These are phyloP conservation scores for Syzygium grande DNA, from an alignment of 345 rosid species.

Conservation along the genomic window DNA sequence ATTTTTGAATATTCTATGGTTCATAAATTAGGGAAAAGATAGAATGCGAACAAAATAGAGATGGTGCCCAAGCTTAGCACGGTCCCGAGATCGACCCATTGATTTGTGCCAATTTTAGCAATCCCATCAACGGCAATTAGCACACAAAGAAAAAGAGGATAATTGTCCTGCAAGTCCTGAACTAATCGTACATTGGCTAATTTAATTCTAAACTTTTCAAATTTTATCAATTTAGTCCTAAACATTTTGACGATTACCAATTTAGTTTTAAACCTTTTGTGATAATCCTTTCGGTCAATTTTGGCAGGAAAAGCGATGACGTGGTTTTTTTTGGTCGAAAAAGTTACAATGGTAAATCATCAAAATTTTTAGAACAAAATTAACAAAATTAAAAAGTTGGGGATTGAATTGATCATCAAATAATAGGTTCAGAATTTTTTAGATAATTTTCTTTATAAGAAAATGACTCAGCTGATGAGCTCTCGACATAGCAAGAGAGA, in stretches of 20 bases:
- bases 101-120: neutral
- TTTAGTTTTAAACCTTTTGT: accelerated
- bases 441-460: accelerated
- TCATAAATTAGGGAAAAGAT: neutral
- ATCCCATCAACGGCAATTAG: neutral
- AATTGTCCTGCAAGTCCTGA: neutral
- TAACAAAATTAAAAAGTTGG: neutral
- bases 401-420: accelerated
- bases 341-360: accelerated
- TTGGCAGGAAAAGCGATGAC: accelerated
- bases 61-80: neutral
- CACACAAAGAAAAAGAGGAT: neutral
- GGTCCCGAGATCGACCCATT: neutral
- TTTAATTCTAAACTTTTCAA: accelerated
- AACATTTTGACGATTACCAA: accelerated
- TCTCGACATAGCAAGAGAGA: neutral
- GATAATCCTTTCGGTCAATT: accelerated
- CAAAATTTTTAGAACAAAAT: accelerated
- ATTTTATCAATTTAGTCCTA: accelerated
- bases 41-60: neutral
- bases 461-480: neutral
- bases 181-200: accelerated
- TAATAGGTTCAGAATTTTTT: accelerated
- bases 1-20: neutral
- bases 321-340: neutral